Base-by-base conservation (phyloP, 208 protist genomes). In the Leishmania major region DNA sequence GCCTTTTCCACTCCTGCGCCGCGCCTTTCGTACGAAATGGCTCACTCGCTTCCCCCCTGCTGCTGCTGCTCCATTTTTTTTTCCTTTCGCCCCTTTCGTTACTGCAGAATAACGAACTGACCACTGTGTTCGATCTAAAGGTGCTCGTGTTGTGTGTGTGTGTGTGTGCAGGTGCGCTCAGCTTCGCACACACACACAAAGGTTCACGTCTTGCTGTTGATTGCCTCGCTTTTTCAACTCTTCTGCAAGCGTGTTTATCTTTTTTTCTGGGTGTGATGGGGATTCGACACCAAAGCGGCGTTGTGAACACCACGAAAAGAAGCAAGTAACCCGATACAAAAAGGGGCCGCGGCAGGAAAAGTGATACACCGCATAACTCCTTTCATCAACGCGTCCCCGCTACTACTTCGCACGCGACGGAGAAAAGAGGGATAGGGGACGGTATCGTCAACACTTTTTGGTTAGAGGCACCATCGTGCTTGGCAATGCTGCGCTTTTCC, bases 401-500 rank as follows among this genome's bases (percentile, higher is more conserved):
- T 5, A 74, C 28, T 7, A 28, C 45, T 15, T 49, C 28, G 45
- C 69, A 11, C 40, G 28, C 7, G 69, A 37, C 69, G 37, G 45
- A 47, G 69, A 19, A 25, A 8, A 8, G 45, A 51, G 25, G 25
- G 69, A 45, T 17, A 51, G 15, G 45, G 69, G 15, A 17, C 3
- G 37, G 11, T 45, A 19, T 53, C 10, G 31, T 31, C 15, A 2
- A 1, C 31, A 17, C 69, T 74, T 17, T 31, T 10, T 31, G 22
- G n/a, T 10, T 31, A 37, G n/a, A 77, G 40, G n/a, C 51, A 77
- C 7, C 53, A n/a, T 7, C 37, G 73, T 47, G 47, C 31, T 64
- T n/a, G 75, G 1, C 5, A 47, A 85, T 85, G 82, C n/a, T 85
- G 59, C 77, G 77, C 49, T 75, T 81, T 69, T 67, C 51, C 19